A percentile compares a stretch with the other conserved stretches of the same genome.
These are phyloP conservation scores for Diplodia sapinea DNA, from an alignment of 2,329 filamentous ascomycete species.

Conservation along the genomic window DNA sequence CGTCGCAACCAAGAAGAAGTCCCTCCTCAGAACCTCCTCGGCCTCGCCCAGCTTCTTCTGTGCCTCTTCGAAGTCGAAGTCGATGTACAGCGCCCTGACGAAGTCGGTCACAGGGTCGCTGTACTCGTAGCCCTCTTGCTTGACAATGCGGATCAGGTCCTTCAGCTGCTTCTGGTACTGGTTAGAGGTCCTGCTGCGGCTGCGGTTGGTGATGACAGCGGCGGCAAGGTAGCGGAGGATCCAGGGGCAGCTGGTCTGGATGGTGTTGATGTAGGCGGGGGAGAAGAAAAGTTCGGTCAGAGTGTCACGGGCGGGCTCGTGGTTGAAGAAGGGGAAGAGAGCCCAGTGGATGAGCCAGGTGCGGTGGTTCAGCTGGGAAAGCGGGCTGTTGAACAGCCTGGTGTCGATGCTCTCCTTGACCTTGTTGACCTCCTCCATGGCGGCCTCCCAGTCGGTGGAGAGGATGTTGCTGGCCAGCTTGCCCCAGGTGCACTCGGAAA, in stretches of 20 bases:
- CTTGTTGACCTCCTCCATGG: constrained; percentile 69
- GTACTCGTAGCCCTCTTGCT: constrained; percentile 98
- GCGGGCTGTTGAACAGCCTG: constrained; percentile 92
- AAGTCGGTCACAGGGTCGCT: constrained; percentile 95
- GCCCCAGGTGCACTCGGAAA: constrained; percentile 93
- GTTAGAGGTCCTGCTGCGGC: constrained; percentile 75
- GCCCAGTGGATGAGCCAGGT: constrained; percentile 99
- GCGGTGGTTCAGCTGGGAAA: constrained; percentile 93
- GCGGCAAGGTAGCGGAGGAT: constrained; percentile 91
- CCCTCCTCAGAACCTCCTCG: constrained; percentile 86
- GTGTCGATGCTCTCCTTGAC: constrained; percentile 82
- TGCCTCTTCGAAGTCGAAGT: constrained; percentile 97
- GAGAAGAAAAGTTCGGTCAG: constrained; percentile 98
- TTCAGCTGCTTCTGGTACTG: constrained; percentile 99
- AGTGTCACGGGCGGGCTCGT: constrained; percentile 85
- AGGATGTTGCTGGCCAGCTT: constrained; percentile 97
- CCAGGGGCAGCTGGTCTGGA: constrained; percentile 98
- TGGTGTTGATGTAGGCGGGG: constrained; percentile 97
- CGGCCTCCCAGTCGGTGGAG: constrained; percentile 91
- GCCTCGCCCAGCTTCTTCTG: constrained; percentile 85
- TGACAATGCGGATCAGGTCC: constrained; percentile 92
- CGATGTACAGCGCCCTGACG: constrained; percentile 91
- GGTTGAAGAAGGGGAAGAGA: constrained; percentile 98
- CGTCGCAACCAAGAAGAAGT: constrained; percentile 91
- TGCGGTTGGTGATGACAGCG: constrained; percentile 88